A percentile compares a stretch with the other conserved stretches of the same genome.
phyloP scores from a whole-genome alignment of 169 alveolate species.

The Plasmodium knowlesi region DNA sequence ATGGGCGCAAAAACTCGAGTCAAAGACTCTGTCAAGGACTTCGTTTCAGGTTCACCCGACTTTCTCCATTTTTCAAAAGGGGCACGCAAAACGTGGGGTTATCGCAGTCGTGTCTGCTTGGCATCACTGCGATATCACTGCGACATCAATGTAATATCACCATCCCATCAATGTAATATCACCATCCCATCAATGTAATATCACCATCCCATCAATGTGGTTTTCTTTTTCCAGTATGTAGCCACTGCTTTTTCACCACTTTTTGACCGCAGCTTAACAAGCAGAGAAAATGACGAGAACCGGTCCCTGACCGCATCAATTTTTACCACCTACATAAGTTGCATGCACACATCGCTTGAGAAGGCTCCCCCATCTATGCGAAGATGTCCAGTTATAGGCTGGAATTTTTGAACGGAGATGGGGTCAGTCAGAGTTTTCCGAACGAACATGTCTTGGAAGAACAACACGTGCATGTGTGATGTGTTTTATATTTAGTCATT shows the following conservation, averaged over 20 bases:
- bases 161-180: too few species aligned
- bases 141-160: neutral
- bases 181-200: too few species aligned
- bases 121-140: neutral
- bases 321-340: neutral
- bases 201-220: neutral
- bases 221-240: neutral
- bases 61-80: neutral
- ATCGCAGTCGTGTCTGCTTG: neutral
- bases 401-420: neutral
- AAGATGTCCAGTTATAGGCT: neutral
- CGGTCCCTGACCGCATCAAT: neutral
- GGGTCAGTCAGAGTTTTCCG: neutral
- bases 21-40: neutral
- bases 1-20: neutral
- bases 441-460: neutral
- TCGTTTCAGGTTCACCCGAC: neutral
- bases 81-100: neutral
- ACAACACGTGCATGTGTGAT: neutral
- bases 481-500: neutral
- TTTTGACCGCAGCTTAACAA: neutral
- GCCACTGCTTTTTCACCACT: neutral
- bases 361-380: neutral
- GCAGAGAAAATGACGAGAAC: neutral
- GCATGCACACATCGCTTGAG: neutral